These are phyloP conservation scores for Xylaria venustula DNA, from an alignment of 495 filamentous ascomycete genomes.

Conservation along the genomic window DNA sequence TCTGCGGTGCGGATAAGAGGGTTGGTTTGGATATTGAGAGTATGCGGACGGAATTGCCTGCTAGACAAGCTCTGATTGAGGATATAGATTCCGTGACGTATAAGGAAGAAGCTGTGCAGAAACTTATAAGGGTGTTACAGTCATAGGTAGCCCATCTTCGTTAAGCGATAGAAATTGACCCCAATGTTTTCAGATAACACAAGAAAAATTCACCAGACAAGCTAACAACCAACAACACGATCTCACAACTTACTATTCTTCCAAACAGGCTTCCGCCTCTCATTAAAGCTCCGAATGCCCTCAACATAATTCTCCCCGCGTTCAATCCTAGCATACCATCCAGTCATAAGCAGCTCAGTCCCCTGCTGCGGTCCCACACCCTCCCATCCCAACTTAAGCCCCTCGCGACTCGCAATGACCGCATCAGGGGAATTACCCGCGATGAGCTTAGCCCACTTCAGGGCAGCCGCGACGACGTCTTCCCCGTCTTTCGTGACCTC, in stretches of 20 bases:
- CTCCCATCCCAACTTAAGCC: conserved; percentile 68
- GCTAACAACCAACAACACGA: no score
- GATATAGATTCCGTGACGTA: no score
- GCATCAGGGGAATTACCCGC: conserved; percentile 68
- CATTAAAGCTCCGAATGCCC: conserved; percentile 75
- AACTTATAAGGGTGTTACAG: no score
- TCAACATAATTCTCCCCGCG: conserved; percentile 73
- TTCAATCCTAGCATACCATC: conserved; percentile 59
- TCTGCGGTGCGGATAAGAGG: no score
- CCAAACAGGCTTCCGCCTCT: conserved; percentile 73
- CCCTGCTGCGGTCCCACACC: conserved; percentile 61
- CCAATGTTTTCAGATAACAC: no score
- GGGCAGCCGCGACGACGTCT: conserved; percentile 42
- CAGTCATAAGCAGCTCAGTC: conserved; percentile 55
- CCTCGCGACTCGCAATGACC: conserved; percentile 63
- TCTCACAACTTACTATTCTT: conserved; percentile 66
- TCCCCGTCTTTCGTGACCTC: conserved; percentile 61
- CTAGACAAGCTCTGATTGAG: no score
- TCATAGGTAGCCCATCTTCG: no score
- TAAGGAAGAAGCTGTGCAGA: no score
- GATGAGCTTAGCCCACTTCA: conserved; percentile 51
- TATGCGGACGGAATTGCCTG: no score
- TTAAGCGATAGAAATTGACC: no score
- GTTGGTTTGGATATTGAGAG: no score
- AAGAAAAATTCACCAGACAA: no score